phyloP scores from a whole-genome alignment of 495 filamentous ascomycete genomes.

The Pyrenula aspistea region DNA sequence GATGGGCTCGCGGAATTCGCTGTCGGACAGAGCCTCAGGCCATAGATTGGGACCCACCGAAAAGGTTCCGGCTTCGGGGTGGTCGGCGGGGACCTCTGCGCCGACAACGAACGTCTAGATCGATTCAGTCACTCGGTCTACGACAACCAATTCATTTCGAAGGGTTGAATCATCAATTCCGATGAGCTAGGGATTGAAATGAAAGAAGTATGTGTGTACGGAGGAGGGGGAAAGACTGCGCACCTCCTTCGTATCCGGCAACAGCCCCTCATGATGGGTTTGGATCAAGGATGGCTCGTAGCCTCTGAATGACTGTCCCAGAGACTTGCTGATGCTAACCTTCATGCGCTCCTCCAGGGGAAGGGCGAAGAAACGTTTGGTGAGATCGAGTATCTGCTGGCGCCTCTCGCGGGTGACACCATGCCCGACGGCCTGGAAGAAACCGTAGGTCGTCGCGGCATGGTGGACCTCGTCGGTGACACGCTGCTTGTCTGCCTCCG shows the following conservation, averaged over 20 bases:
- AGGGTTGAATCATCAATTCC: neutral
- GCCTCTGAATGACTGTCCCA: slow-evolving; percentile 4
- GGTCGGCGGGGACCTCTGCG: slow-evolving; percentile 10
- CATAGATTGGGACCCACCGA: slow-evolving; percentile 18
- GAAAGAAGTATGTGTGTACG: neutral
- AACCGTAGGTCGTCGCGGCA: slow-evolving; percentile 7
- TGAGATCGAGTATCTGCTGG: slow-evolving; percentile 6
- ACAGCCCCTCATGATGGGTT: slow-evolving; percentile 2
- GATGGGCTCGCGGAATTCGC: slow-evolving; percentile 9
- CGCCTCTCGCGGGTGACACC: slow-evolving; percentile 2
- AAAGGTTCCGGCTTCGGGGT: slow-evolving; percentile 18
- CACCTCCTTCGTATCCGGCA: slow-evolving; percentile 9
- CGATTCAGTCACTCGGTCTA: neutral
- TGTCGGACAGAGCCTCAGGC: slow-evolving; percentile 7
- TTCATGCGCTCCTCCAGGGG: slow-evolving; percentile 38
- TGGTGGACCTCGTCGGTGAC: slow-evolving; percentile 6
- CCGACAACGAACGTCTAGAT: slow-evolving; percentile 7
- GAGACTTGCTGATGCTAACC: slow-evolving; percentile 25
- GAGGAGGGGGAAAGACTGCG: slow-evolving; percentile 3
- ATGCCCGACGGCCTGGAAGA: slow-evolving; percentile 8
- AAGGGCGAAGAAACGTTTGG: slow-evolving; percentile 36
- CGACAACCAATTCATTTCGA: neutral
- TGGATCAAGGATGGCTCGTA: slow-evolving; percentile 6
- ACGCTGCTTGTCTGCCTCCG: neutral
- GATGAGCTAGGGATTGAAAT: neutral